Conservation (phyloP, 768 basidiomycete species). For the Leucosporidium yakuticum region DNA sequence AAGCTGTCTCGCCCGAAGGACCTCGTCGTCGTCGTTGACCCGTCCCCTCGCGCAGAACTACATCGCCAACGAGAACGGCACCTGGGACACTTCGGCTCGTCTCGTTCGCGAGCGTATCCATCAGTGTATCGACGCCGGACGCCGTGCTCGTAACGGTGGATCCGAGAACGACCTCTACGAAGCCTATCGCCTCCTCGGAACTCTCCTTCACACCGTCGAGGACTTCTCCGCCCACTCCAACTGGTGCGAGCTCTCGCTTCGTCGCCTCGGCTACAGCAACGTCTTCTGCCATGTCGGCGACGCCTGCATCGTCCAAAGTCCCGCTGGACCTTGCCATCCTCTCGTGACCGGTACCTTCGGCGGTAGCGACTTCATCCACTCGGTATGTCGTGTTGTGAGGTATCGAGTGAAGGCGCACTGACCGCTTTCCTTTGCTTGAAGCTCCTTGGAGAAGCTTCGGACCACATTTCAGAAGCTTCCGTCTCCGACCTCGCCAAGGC, state of each 20-base stretch:
- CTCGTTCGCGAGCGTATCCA: slow-evolving; percentile 68
- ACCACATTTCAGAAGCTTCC: slow-evolving; percentile 61
- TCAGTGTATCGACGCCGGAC: slow-evolving; percentile 70
- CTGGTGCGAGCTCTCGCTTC: slow-evolving; percentile 72
- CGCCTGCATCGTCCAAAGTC: slow-evolving; percentile 64
- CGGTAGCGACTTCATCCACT: slow-evolving; percentile 63
- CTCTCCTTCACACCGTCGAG: slow-evolving; percentile 35
- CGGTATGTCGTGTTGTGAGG: slow-evolving; percentile 32
- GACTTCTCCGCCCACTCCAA: slow-evolving; percentile 67
- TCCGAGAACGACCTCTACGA: slow-evolving; percentile 53
- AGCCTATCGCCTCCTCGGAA: slow-evolving; percentile 68
- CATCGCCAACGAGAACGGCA: slow-evolving; percentile 67
- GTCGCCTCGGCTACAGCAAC: slow-evolving; percentile 63
- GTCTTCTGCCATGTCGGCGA: slow-evolving; percentile 87
- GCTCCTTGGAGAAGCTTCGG: slow-evolving; percentile 48
- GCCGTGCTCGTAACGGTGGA: slow-evolving; percentile 51
- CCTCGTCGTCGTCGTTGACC: neutral
- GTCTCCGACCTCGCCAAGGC: slow-evolving; percentile 79
- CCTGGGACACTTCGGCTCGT: slow-evolving; percentile 84
- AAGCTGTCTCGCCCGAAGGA: neutral
- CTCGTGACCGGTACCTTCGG: slow-evolving; percentile 63
- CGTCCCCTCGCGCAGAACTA: slow-evolving; percentile 54
- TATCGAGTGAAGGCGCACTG: neutral
- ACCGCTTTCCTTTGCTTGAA: slow-evolving; percentile 15
- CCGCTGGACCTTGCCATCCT: slow-evolving; percentile 68